Conservation (phyloP, 148 eudicot genomes). For the Silene uniflora region DNA sequence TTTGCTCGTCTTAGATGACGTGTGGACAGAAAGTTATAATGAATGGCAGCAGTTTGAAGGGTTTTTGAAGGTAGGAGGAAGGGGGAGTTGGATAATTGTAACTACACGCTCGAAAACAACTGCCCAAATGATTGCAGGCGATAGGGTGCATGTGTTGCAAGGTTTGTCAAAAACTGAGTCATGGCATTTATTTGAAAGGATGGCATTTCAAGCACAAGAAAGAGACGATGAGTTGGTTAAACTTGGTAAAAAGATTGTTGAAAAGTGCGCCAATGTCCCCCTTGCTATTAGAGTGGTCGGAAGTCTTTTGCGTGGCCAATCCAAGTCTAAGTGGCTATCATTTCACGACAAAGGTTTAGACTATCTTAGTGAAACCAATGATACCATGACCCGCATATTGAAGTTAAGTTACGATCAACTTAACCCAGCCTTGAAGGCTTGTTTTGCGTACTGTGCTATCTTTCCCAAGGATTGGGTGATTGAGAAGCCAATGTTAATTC, state of each 20-base stretch:
- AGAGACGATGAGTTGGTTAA: neutral
- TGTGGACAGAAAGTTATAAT: neutral
- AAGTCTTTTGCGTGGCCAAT: slow-evolving; percentile 15
- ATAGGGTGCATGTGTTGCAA: neutral
- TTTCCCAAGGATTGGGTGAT: slow-evolving; percentile 12
- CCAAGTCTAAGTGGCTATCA: slow-evolving; percentile 1
- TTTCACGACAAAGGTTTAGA: slow-evolving; percentile 6
- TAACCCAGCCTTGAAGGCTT: neutral
- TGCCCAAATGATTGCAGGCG: neutral
- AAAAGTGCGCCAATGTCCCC: slow-evolving; percentile 22
- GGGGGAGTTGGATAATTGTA: slow-evolving; percentile 12
- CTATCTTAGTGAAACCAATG: neutral
- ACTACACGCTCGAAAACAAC: slow-evolving; percentile 1
- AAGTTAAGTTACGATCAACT: slow-evolving; percentile 10
- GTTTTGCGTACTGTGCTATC: slow-evolving; percentile 17
- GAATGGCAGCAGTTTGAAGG: neutral
- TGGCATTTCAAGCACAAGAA: neutral
- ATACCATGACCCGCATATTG: neutral
- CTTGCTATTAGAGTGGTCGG: slow-evolving; percentile 22
- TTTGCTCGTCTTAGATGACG: slow-evolving; percentile 1
- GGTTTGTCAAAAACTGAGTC: neutral
- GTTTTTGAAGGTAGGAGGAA: slow-evolving; percentile 1
- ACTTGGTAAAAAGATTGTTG: slow-evolving; percentile 21
- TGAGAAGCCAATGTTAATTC: neutral
- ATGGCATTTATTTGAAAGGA: neutral